Conservation (phyloP, 805 yeast genomes). For the Metschnikowia sp. region DNA sequence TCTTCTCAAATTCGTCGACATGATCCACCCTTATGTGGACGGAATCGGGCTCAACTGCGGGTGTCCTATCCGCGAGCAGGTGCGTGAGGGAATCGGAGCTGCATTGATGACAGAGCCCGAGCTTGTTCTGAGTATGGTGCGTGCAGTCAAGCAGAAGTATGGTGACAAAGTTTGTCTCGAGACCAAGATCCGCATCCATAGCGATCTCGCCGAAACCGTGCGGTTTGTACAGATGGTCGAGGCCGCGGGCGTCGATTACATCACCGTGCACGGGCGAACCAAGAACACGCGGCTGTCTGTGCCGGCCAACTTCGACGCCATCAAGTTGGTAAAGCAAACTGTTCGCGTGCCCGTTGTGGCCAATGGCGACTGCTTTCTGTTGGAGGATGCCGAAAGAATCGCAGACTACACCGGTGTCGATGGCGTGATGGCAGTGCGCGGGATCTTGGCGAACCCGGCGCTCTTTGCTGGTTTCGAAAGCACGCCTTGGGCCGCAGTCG, state of each 20-base stretch:
- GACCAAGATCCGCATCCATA: constrained; percentile 87
- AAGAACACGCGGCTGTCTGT: constrained; percentile 78
- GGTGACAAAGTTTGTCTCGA: constrained; percentile 76
- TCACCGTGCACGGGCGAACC: constrained; percentile 92
- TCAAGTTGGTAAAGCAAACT: constrained; percentile 56
- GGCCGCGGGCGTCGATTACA: constrained; percentile 86
- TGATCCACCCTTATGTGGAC: constrained; percentile 89
- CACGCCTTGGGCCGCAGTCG: constrained; percentile 92
- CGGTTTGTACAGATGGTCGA: constrained; percentile 72
- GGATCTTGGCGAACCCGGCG: constrained; percentile 82
- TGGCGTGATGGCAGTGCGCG: constrained; percentile 96
- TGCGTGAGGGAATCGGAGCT: constrained; percentile 94
- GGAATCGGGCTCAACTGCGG: constrained; percentile 97
- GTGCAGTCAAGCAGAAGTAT: constrained; percentile 71
- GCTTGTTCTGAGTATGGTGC: constrained; percentile 77
- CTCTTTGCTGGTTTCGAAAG: constrained; percentile 67
- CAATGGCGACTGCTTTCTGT: constrained; percentile 87
- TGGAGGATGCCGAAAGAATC: constrained; percentile 63
- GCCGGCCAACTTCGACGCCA: constrained; percentile 83
- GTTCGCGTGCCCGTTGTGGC: constrained; percentile 82
- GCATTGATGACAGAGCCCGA: constrained; percentile 86
- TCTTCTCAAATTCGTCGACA: constrained; percentile 73
- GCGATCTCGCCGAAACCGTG: constrained; percentile 67
- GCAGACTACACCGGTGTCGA: constrained; percentile 69
- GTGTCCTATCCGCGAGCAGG: constrained; percentile 94